Evolutionary conservation across 257 asterid genomes (phyloP), one percentile per base, ranked within the genome.

Genomic region (Ajuga chamaepitys): DNA sequence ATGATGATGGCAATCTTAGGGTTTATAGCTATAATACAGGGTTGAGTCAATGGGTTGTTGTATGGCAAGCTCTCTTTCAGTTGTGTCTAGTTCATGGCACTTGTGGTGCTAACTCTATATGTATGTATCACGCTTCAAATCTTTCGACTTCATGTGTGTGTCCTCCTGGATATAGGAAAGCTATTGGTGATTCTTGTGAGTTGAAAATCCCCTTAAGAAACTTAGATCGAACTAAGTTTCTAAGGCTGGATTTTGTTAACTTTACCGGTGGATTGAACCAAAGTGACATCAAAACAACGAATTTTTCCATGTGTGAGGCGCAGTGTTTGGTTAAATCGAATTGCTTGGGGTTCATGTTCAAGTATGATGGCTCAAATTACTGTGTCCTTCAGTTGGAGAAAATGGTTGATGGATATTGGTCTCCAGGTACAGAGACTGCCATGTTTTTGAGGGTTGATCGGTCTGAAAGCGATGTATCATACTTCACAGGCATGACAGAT

Each of bases 271-370:
- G 84, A 13, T 62, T 67, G 68, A 76, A 90, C 75, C 78, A 79
- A 50, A 77, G 75, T 59, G 73, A 70, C 38, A 75, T 80, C 60
- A 72, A 48, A 41, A 70, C 77, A 2, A 28, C 55, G 18, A 86
- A 65, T 66, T 80, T 79, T 28, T 42, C 86, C 0, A 66, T 64
- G 7, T 90, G 96, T 54, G 70, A 80, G 70, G 71, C 74, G 0
- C 50, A 22, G 20, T 88, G 96, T 60, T 32, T 74, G 46, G 51
- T 47, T 4, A 45, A 68, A 54, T 46, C 56, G 0, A 56, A 59
- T 51, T 88, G 96, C 68, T 58, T 79, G 30, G 97, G 95, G 2
- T 88, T 84, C 78, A 70, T 81, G 90, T 87, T 81, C 62, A 86
- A 77, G 80, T 86, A 82, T 37, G 93, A 81, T 72, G 97, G 96